Evolutionary conservation across 2,329 filamentous ascomycete species (phyloP).

Genomic region (Ophiostoma angusticollis): DNA sequence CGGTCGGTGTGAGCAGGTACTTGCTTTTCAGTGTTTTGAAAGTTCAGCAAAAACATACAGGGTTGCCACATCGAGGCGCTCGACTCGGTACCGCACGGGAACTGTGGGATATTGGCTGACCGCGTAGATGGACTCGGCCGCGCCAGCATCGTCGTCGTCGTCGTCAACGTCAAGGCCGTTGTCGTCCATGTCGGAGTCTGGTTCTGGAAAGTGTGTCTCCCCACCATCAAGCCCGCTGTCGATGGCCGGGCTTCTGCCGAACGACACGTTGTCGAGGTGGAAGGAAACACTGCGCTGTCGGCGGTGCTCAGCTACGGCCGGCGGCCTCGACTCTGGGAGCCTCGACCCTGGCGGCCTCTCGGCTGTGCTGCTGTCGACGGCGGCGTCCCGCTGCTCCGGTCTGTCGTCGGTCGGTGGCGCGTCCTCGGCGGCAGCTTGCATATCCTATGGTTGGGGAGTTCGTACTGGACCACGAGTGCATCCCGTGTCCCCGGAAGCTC

Average conservation of each 20-base stretch:
- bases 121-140: conserved; percentile 30
- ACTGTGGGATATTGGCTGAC: conserved; percentile 27
- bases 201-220: conserved; percentile 2
- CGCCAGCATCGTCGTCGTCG: conserved; percentile 12
- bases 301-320: too few species aligned
- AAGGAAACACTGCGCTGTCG: too few species aligned
- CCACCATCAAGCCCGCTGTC: neutral
- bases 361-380: too few species aligned
- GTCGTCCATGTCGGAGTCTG: neutral
- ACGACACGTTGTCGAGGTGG: too few species aligned
- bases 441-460: neutral
- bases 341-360: too few species aligned
- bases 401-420: neutral
- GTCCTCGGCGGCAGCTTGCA: conserved; percentile 1
- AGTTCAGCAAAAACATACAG: conserved; percentile 20
- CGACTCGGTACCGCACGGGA: conserved; percentile 23
- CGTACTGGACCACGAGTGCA: too few species aligned
- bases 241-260: too few species aligned
- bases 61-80: conserved; percentile 24
- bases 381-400: conserved; percentile 1
- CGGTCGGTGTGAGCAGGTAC: neutral
- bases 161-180: conserved; percentile 15
- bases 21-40: too few species aligned
- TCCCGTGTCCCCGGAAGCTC: too few species aligned
- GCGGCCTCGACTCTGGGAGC: too few species aligned